phyloP scores from a whole-genome alignment of 345 rosid species.

The Pugionium cornutum region DNA sequence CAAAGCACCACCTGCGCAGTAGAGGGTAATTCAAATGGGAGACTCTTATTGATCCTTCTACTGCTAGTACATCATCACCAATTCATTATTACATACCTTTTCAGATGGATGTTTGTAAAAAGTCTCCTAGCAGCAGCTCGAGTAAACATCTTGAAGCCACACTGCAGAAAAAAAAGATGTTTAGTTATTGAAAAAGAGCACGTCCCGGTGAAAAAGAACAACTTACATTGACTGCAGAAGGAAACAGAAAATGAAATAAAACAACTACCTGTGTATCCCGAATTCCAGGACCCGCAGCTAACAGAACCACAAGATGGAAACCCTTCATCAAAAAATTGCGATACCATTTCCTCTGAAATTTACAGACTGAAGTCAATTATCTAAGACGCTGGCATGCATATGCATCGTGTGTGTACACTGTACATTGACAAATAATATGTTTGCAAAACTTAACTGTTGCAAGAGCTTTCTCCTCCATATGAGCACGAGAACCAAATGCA shows the following conservation, averaged over 20 bases:
- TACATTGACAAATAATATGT: not conserved
- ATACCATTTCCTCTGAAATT: conserved; percentile 93
- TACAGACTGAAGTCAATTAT: conserved; percentile 31
- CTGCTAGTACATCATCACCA: not conserved
- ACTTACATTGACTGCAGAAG: conserved; percentile 15
- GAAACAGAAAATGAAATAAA: not conserved
- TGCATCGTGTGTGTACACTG: conserved; percentile 4
- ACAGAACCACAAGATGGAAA: conserved; percentile 84
- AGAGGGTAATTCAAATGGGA: not conserved
- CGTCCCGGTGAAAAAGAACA: not conserved
- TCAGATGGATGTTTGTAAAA: conserved; percentile 78
- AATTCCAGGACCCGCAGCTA: conserved; percentile 92
- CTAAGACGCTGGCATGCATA: not conserved
- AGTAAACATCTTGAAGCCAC: conserved; percentile 99
- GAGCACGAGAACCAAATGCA: conserved; percentile 98
- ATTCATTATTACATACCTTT: conserved; percentile 53
- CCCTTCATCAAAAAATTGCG: conserved; percentile 98
- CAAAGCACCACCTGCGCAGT: conserved; percentile 95
- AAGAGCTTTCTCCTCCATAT: conserved; percentile 92
- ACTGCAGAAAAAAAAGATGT: conserved; percentile 45
- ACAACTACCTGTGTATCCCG: conserved; percentile 88
- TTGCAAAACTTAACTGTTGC: conserved; percentile 69
- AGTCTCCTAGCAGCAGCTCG: conserved; percentile 97
- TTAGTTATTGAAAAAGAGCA: not conserved
- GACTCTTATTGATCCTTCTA: conserved; percentile 2